phyloP scores from a whole-genome alignment of 1,139 yeast genomes.

The Kodamaea alishanica region DNA sequence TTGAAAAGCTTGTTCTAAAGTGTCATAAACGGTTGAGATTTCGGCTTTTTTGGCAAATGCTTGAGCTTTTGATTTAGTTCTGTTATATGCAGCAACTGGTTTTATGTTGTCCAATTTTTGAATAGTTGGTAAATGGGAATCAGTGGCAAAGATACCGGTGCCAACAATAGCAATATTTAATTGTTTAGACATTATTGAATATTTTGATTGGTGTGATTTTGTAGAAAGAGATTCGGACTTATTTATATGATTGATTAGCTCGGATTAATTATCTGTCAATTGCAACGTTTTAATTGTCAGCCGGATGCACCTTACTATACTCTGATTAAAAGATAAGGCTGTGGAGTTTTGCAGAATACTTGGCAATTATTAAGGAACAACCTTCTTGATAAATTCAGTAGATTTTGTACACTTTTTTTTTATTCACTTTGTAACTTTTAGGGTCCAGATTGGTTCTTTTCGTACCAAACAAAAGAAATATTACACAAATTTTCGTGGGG shows the following conservation, averaged over 20 bases:
- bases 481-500: too few species aligned
- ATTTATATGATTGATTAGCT: constrained; percentile 6
- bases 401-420: too few species aligned
- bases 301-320: neutral
- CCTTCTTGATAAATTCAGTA: too few species aligned
- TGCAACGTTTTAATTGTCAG: neutral
- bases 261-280: neutral
- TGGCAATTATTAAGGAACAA: too few species aligned
- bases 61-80: constrained; percentile 80
- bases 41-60: constrained; percentile 66
- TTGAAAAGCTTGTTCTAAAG: constrained; percentile 59
- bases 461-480: too few species aligned
- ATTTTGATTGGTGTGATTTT: neutral
- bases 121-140: constrained; percentile 74
- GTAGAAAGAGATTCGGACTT: neutral
- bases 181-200: constrained; percentile 9
- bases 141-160: constrained; percentile 89
- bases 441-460: neutral
- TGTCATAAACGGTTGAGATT: constrained; percentile 55
- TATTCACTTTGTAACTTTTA: neutral
- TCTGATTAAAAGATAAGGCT: neutral
- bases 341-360: neutral
- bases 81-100: constrained; percentile 64
- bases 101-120: constrained; percentile 35
- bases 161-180: constrained; percentile 76